phyloP scores from a whole-genome alignment of 805 yeast species.

The Spencermartinsiella europaea region DNA sequence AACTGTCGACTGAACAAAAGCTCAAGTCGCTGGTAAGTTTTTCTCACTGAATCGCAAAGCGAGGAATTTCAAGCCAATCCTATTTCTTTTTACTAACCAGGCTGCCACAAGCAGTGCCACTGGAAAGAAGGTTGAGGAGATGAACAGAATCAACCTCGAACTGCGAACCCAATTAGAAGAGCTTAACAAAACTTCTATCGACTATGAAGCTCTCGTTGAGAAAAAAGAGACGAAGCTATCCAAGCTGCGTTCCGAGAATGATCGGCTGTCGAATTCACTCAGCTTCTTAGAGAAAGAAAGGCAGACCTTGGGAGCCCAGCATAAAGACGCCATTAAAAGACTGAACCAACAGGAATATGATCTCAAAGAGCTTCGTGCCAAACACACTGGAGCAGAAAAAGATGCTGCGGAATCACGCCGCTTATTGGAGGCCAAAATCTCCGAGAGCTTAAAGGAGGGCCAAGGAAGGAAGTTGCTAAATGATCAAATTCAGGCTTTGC shows the following conservation, averaged over 20 bases:
- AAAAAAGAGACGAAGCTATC: constrained; percentile 27
- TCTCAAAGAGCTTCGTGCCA: constrained; percentile 18
- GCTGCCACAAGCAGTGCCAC: constrained; percentile 29
- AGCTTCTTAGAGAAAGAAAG: constrained; percentile 14
- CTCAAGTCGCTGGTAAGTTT: constrained; percentile 13
- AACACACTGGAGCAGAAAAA: constrained; percentile 34
- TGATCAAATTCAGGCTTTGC: constrained; percentile 15
- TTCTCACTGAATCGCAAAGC: background rate
- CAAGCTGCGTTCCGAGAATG: constrained; percentile 13
- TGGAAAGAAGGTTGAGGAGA: constrained; percentile 34
- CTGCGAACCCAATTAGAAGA: constrained; percentile 37
- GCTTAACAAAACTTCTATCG: constrained; percentile 35
- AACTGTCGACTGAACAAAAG: constrained; percentile 23
- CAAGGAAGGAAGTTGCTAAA: constrained; percentile 20
- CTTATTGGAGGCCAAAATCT: constrained; percentile 35
- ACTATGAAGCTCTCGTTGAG: constrained; percentile 33
- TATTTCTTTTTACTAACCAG: background rate
- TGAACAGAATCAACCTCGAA: constrained; percentile 42
- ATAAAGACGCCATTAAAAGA: constrained; percentile 20
- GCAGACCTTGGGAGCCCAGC: constrained; percentile 9
- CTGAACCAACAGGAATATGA: constrained; percentile 25
- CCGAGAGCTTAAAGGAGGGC: constrained; percentile 18
- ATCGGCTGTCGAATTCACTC: constrained; percentile 7
- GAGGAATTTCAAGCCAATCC: background rate
- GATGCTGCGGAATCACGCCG: constrained; percentile 41